Evolutionary conservation across 31 red algal genomes (phyloP), one percentile per base, ranked within the genome.

Genomic region (Asparagopsis taxiformis): DNA sequence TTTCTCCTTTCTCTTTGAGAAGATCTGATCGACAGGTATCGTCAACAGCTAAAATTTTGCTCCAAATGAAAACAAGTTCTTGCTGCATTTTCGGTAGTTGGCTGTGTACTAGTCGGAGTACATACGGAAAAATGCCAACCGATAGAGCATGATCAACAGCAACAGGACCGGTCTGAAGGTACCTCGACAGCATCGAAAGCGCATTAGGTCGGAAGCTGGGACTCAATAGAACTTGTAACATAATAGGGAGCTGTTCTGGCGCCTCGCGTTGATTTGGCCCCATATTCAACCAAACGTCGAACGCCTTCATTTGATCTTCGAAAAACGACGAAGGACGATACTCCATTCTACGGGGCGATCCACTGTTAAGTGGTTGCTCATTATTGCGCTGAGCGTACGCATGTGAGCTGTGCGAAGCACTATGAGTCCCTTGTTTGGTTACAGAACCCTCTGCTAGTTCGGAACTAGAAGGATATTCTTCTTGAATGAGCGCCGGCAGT

Each of bases 61-160:
- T 85, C 96, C 96, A 99, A 5, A 99, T 99, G 59, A 88, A 94
- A 3, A 95, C 87, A 15, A 99, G 88, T 56, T 95, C 88, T 55
- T 82, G 63, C 1, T 80, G 79, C 3, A 88, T 44, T 51, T 92
- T 51, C 46, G 51, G 33, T 0, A 72, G 54, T 23, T 68, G 86
- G 33, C 56, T 80, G 55, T 94, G 66, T 6, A 95, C 49, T 28
- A 99, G 80, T 44, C 62, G 59, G 21, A 89, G 31, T 36, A 95
- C 66, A 58, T 99, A 99, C 10, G 91, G 96, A 74, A 99, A 99
- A 36, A 95, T 80, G 29, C 96, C 96, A 32, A 99, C 76, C 51
- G 96, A 94, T 50, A 99, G 72, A 0, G 80, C 67, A 8, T 75
- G 36, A 59, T 99, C 89, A 48, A 95, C 85, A 16, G 96, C 96